These are phyloP conservation scores for Quercus glauca DNA, from an alignment of 306 rosid genomes.

Conservation along the genomic window DNA sequence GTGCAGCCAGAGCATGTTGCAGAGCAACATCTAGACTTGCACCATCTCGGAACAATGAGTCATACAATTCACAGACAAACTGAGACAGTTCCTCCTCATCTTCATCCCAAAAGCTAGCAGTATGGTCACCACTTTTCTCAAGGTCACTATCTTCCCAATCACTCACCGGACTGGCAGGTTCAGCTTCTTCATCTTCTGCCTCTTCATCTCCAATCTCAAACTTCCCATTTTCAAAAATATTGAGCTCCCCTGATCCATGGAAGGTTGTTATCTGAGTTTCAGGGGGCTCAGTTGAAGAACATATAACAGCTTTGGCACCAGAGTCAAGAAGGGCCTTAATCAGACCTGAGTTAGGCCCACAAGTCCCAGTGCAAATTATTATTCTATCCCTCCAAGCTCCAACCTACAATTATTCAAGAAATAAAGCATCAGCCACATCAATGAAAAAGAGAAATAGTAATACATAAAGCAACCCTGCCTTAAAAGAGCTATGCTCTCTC, in stretches of 20 bases:
- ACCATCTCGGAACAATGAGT: slow-evolving; percentile 77
- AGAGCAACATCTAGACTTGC: slow-evolving; percentile 64
- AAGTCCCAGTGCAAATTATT: slow-evolving; percentile 78
- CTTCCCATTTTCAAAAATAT: slow-evolving; percentile 64
- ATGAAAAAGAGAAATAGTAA: slow-evolving; percentile 15
- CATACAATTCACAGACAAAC: slow-evolving; percentile 74
- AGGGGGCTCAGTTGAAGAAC: slow-evolving; percentile 78
- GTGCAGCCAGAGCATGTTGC: slow-evolving; percentile 76
- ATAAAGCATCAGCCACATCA: slow-evolving; percentile 15
- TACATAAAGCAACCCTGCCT: neutral
- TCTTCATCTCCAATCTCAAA: slow-evolving; percentile 96
- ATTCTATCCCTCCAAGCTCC: slow-evolving; percentile 99
- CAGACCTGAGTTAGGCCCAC: slow-evolving; percentile 72
- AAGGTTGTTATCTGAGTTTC: slow-evolving; percentile 48
- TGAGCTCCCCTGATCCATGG: slow-evolving; percentile 55
- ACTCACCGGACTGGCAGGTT: slow-evolving; percentile 72
- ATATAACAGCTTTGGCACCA: slow-evolving; percentile 90
- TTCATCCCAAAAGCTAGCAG: slow-evolving; percentile 52
- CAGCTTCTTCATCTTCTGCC: slow-evolving; percentile 65
- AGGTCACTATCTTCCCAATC: slow-evolving; percentile 96
- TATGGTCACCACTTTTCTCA: slow-evolving; percentile 51
- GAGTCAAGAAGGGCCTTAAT: slow-evolving; percentile 78
- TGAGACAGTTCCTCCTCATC: slow-evolving; percentile 85
- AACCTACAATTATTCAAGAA: slow-evolving; percentile 53
- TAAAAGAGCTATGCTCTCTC: neutral